phyloP scores from a whole-genome alignment of 148 eudicot species.

The Amaranthus cruentus region DNA sequence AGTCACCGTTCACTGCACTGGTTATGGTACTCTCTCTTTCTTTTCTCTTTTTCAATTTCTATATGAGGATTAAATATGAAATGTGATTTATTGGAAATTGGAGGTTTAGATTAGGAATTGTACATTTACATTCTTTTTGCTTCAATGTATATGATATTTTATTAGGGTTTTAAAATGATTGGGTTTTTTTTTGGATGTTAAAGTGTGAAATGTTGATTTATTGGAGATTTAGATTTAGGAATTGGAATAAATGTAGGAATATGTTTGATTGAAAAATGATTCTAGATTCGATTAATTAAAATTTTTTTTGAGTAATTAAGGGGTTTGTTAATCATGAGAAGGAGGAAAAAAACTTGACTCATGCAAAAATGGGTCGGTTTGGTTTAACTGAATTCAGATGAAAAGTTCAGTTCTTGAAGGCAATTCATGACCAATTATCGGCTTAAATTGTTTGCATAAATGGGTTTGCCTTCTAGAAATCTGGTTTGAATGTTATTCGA shows the following conservation, averaged over 20 bases:
- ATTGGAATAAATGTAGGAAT: background rate
- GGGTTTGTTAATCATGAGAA: background rate
- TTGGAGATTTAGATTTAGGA: background rate
- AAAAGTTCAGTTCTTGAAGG: too few species aligned
- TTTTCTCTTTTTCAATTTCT: background rate
- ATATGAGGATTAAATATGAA: background rate
- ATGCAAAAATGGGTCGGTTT: too few species aligned
- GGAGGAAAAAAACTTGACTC: background rate
- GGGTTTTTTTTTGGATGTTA: too few species aligned
- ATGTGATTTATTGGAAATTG: background rate
- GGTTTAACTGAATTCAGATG: too few species aligned
- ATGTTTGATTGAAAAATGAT: background rate
- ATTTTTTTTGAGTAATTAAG: background rate
- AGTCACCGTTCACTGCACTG: constrained; percentile 98
- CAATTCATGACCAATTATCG: too few species aligned
- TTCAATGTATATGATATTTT: background rate
- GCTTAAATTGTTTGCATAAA: too few species aligned
- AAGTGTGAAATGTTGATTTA: too few species aligned
- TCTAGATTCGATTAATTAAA: background rate
- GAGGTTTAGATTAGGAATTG: too few species aligned
- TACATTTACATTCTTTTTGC: too few species aligned
- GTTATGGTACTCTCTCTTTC: constrained; percentile 46
- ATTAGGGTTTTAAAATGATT: background rate
- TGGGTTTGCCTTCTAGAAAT: too few species aligned
- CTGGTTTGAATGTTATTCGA: too few species aligned